These are phyloP conservation scores for Penicillium dipodomyicola DNA, from an alignment of 495 filamentous ascomycete species.

Conservation along the genomic window DNA sequence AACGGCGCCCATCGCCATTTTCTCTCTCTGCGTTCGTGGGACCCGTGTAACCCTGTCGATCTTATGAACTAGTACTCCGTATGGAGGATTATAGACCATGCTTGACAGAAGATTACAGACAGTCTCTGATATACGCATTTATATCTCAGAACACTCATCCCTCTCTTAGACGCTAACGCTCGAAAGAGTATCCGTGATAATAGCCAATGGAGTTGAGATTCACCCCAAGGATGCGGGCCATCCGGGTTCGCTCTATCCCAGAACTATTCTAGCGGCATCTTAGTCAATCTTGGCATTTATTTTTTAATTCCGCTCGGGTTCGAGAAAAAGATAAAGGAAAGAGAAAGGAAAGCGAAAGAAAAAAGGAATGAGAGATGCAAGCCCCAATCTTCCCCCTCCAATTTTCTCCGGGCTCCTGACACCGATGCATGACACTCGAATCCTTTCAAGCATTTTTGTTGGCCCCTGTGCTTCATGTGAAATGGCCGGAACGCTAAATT, in stretches of 20 bases:
- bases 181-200: constrained; percentile 1
- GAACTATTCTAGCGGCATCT: constrained; percentile 14
- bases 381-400: neutral
- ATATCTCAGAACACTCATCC: neutral
- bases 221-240: constrained; percentile 22
- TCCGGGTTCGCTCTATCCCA: constrained; percentile 20
- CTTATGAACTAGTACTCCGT: constrained; percentile 11
- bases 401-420: constrained; percentile 8
- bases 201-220: constrained; percentile 6
- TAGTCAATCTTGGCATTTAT: constrained; percentile 18
- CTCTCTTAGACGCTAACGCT: constrained; percentile 6
- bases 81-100: neutral
- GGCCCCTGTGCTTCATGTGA: constrained; percentile 10
- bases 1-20: constrained; percentile 32
- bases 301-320: neutral
- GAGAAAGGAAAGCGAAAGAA: no score
- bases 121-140: neutral
- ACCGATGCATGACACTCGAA: constrained; percentile 10
- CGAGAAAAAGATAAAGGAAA: neutral
- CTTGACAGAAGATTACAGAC: neutral
- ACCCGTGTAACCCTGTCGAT: constrained; percentile 18
- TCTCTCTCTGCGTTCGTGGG: constrained; percentile 13
- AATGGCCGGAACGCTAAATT: constrained; percentile 6
- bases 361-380: neutral
- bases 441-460: constrained; percentile 4